Evolutionary conservation across 139 green algal genomes (phyloP).

Genomic region (Micractinium sp.): DNA sequence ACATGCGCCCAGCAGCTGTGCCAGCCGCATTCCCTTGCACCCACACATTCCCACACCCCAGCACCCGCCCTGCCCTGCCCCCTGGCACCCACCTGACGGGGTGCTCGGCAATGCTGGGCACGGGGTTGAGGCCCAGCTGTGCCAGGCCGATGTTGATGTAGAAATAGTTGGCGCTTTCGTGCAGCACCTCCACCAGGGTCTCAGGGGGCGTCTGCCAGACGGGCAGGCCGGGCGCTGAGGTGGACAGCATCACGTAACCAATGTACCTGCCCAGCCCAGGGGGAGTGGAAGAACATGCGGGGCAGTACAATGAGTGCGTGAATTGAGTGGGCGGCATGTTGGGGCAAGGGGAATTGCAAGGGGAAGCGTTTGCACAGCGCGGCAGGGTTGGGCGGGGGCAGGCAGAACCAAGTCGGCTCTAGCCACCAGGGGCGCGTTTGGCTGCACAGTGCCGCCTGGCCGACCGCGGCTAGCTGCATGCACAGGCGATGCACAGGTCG

Average conservation of each 20-base stretch:
- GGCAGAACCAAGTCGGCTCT: not conserved
- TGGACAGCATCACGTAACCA: conserved; percentile 62
- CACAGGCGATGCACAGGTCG: not conserved
- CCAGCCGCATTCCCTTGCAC: no score
- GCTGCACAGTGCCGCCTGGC: not conserved
- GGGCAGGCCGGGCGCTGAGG: conserved; percentile 61
- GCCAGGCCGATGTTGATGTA: conserved; percentile 81
- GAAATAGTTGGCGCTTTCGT: conserved; percentile 89
- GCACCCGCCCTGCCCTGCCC: not conserved
- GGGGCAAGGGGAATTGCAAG: not conserved
- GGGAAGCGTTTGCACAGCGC: no score
- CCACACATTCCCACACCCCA: no score
- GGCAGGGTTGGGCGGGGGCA: not conserved
- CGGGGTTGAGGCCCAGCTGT: conserved; percentile 49
- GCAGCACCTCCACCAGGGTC: conserved; percentile 53
- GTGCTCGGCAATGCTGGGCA: conserved; percentile 54
- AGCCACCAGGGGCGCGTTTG: no score
- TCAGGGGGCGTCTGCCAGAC: conserved; percentile 50
- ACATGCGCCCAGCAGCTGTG: no score
- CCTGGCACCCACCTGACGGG: conserved; percentile 14
- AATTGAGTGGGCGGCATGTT: not conserved
- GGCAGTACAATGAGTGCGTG: not conserved
- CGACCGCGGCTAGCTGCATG: not conserved
- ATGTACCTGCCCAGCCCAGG: conserved; percentile 52
- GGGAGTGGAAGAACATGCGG: not conserved